Evolutionary conservation across 2,329 filamentous ascomycete species (phyloP).

Genomic region (Metarhizium sp.): DNA sequence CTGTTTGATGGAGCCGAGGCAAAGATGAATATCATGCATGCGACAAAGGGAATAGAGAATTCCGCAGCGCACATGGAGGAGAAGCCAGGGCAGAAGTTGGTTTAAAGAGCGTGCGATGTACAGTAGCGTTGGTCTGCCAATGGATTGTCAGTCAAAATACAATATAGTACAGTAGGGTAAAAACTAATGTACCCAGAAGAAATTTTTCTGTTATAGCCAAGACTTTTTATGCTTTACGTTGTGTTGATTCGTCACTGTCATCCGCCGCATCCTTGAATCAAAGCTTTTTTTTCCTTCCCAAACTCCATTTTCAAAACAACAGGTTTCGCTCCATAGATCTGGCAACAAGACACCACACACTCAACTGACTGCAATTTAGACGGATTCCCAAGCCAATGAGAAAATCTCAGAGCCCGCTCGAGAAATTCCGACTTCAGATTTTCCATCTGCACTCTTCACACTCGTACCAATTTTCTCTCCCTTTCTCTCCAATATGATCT

Average conservation of each 20-base stretch:
- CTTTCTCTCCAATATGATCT: conserved; percentile 30
- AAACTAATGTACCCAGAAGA: too few relatives aligned
- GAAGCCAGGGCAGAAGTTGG: conserved; percentile 3
- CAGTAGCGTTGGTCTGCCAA: too few relatives aligned
- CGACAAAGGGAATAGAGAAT: conserved; percentile 9
- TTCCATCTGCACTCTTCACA: conserved; percentile 27
- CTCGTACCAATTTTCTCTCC: conserved; percentile 30
- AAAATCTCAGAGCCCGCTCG: conserved; percentile 31
- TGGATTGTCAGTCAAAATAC: too few relatives aligned
- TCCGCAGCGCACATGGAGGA: conserved; percentile 1
- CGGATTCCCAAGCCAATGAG: conserved; percentile 25
- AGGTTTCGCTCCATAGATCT: not conserved
- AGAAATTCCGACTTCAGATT: conserved; percentile 34
- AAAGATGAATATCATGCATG: conserved; percentile 15
- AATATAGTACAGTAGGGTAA: too few relatives aligned
- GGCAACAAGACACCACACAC: not conserved
- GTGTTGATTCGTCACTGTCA: too few relatives aligned
- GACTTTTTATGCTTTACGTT: too few relatives aligned
- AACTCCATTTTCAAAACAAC: not conserved
- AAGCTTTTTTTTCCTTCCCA: not conserved
- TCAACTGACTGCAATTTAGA: not conserved
- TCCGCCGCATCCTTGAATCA: not conserved
- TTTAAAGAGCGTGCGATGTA: not conserved
- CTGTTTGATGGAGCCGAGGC: conserved; percentile 20
- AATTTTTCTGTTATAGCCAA: too few relatives aligned